A percentile compares a stretch with the other conserved stretches of the same genome.
Conservation (phyloP, 345 rosid genomes). For the Fremontodendron californicum region DNA sequence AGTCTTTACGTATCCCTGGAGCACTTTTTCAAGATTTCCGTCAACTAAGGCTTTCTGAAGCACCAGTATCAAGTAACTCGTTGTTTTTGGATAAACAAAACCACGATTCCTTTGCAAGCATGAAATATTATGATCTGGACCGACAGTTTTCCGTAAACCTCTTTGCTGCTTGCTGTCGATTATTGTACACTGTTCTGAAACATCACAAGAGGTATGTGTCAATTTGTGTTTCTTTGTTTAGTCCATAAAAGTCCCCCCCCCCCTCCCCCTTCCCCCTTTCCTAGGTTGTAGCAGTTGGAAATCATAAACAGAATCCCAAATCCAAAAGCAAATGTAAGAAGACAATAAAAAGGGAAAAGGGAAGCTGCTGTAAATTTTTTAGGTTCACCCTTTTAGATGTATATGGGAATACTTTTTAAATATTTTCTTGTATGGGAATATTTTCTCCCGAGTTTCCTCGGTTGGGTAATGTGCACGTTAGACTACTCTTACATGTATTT, state of each 20-base stretch:
- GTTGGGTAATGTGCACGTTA: background rate
- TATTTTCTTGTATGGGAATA: constrained; percentile 4
- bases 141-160: constrained; percentile 48
- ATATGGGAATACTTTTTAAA: background rate
- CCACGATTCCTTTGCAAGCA: constrained; percentile 21
- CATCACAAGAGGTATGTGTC: constrained; percentile 65
- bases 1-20: constrained; percentile 63
- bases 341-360: background rate
- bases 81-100: constrained; percentile 25
- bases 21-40: constrained; percentile 55
- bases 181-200: constrained; percentile 70
- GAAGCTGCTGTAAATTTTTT: background rate
- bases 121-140: constrained; percentile 35
- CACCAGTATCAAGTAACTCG: constrained; percentile 21
- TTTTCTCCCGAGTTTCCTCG: background rate
- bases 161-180: constrained; percentile 66
- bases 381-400: background rate
- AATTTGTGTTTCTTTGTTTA: background rate
- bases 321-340: background rate
- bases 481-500: background rate
- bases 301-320: background rate
- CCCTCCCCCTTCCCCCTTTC: background rate
- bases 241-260: background rate
- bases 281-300: background rate
- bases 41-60: constrained; percentile 32